Percentiles rank a stretch among this genome's conserved stretches.
Conservation (phyloP, 352 stramenopile species). For the Thalassiosira hispida region DNA sequence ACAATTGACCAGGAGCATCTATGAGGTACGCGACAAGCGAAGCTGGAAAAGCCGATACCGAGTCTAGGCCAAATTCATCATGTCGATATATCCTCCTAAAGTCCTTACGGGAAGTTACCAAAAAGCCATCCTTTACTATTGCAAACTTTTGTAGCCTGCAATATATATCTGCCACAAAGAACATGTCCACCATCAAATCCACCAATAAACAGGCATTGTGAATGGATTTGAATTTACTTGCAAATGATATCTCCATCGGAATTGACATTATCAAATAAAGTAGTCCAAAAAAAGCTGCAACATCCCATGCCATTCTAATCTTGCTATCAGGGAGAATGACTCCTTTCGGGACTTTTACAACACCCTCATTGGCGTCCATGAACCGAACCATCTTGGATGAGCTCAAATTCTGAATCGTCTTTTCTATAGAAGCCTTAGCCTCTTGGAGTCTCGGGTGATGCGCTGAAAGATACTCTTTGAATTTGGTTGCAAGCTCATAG, state of each 20-base stretch:
- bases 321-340: slow-evolving; percentile 58
- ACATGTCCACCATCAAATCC: slow-evolving; percentile 54
- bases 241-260: slow-evolving; percentile 60
- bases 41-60: slow-evolving; percentile 39
- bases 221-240: slow-evolving; percentile 1
- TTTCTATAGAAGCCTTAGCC: slow-evolving; percentile 53
- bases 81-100: slow-evolving; percentile 63
- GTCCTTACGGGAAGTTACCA: slow-evolving; percentile 42
- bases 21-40: slow-evolving; percentile 44
- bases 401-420: slow-evolving; percentile 65
- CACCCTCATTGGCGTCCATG: slow-evolving; percentile 43
- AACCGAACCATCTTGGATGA: slow-evolving; percentile 67
- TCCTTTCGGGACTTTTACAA: slow-evolving; percentile 50
- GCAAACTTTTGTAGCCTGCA: slow-evolving; percentile 55
- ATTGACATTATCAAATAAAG: slow-evolving; percentile 54
- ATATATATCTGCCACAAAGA: slow-evolving; percentile 62
- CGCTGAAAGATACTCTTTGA: slow-evolving; percentile 40
- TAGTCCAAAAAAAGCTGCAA: slow-evolving; percentile 27
- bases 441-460: slow-evolving; percentile 45
- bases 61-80: slow-evolving; percentile 41
- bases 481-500: slow-evolving; percentile 41
- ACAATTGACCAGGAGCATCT: slow-evolving; percentile 21
- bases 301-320: slow-evolving; percentile 51
- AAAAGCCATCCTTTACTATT: slow-evolving; percentile 55
- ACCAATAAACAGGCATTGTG: slow-evolving; percentile 22